Conservation (phyloP, 192 early-diverging fungal species). For the Coemansia sp. region DNA sequence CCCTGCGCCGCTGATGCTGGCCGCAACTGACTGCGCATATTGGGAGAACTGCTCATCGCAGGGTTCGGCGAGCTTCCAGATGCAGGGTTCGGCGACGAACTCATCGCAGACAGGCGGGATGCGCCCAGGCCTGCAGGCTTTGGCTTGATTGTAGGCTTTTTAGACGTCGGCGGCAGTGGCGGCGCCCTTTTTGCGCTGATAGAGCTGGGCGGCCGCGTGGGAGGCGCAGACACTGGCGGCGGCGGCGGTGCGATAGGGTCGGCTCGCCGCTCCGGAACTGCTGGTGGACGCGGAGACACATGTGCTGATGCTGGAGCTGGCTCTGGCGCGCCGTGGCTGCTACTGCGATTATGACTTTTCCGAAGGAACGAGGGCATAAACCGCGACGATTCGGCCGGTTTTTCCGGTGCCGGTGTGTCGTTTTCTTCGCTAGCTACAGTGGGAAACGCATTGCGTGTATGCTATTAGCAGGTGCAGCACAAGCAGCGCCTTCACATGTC, state of each 20-base stretch:
- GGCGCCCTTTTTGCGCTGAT: constrained; percentile 39
- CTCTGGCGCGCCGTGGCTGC: constrained; percentile 8
- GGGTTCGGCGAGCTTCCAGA: constrained; percentile 4
- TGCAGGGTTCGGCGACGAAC: constrained; percentile 26
- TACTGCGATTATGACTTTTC: constrained; percentile 34
- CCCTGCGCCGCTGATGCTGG: constrained; percentile 5
- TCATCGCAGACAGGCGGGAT: constrained; percentile 15
- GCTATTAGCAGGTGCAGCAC: not conserved
- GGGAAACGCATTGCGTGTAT: not conserved
- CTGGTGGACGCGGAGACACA: constrained; percentile 27
- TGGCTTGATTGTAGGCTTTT: constrained; percentile 42
- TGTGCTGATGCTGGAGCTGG: not conserved
- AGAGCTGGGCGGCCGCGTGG: constrained; percentile 30
- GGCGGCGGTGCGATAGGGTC: constrained; percentile 12
- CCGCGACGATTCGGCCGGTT: constrained; percentile 25
- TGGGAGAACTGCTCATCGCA: not conserved
- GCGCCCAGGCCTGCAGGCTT: constrained; percentile 34
- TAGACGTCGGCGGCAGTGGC: constrained; percentile 42
- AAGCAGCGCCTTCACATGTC: not conserved
- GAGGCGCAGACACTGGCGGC: constrained; percentile 23
- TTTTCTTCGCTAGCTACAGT: constrained; percentile 43
- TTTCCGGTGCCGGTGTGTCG: constrained; percentile 13
- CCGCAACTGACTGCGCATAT: constrained; percentile 21
- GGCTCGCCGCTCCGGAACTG: constrained; percentile 36
- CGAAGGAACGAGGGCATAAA: constrained; percentile 40